phyloP scores from a whole-genome alignment of 345 rosid species.

The Dovyalis caffra region DNA sequence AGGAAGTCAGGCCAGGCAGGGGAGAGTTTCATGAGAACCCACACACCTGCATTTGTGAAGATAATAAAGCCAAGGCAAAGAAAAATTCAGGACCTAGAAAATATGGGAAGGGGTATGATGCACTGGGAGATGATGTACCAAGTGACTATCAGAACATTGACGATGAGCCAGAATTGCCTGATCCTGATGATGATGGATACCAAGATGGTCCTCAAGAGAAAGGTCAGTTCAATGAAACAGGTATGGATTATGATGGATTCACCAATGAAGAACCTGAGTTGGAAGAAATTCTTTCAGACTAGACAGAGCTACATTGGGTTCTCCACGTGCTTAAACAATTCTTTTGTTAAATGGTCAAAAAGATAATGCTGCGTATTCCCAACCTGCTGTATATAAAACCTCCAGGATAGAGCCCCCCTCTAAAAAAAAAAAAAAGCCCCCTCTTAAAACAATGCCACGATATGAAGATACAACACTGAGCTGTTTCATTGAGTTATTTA shows the following conservation, averaged over 20 bases:
- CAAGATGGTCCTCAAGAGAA: conserved; percentile 33
- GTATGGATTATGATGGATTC: conserved; percentile 56
- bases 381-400: background rate
- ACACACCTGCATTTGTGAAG: conserved; percentile 79
- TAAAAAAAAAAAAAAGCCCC: too few relatives aligned
- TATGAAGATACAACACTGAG: background rate
- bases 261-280: conserved; percentile 71
- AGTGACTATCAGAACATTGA: conserved; percentile 47
- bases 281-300: conserved; percentile 84
- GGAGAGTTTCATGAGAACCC: conserved; percentile 99
- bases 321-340: background rate
- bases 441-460: background rate
- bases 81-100: conserved; percentile 40
- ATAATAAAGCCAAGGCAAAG: conserved; percentile 44
- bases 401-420: background rate
- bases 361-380: background rate
- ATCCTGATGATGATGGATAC: conserved; percentile 67
- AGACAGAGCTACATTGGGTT: conserved; percentile 10
- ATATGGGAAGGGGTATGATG: conserved; percentile 41
- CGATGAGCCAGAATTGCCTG: conserved; percentile 58
- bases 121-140: conserved; percentile 32
- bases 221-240: conserved; percentile 41
- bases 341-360: background rate
- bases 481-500: background rate
- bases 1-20: conserved; percentile 87